Evolutionary conservation across 257 asterid genomes (phyloP), one percentile per base, ranked within the genome.

Genomic region (Primulina huaijiensis): DNA sequence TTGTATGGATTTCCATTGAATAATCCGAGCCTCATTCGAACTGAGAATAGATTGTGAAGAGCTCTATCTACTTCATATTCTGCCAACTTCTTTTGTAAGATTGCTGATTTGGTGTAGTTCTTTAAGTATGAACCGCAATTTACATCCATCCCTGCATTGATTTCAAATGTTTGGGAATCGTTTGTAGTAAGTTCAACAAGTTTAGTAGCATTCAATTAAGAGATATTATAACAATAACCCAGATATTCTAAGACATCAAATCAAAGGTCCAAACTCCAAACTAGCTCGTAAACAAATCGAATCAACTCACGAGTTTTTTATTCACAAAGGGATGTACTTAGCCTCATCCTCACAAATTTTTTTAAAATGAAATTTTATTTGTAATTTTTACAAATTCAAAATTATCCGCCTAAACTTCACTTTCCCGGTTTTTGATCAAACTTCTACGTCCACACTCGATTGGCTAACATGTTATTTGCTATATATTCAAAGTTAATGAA

Each of bases 21-120:
- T 65, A 90, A 31, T 57, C 97, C 96, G 8, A 90, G 71, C 62
- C 98, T 82, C 96, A 92, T 90, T n/a, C 96, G 77, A 9, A 90
- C 82, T 0, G 86, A 6, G 65, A 92, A 90, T 11, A 84, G 85
- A 77, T 92, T 90, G 83, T 85, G 88, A 62, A 92, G 90, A 72
- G 98, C 98, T 69, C 92, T 73, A 85, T 92, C 88, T 57, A 90
- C 21, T 3, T 79, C 68, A 27, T 77, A 50, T 78, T 78, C 89
- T 0, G 75, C 14, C 23, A 92, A 57, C 64, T 79, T 86, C 68
- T 78, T 86, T 81, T 83, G 82, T n/a, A 69, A 21, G 2, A 92
- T 77, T 64, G 97, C 95, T 68, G 93, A 85, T 83, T 85, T 90
- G 6, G 97, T 83, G 81, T 92, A 85, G 63, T 75, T 76, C 67